These are phyloP conservation scores for Carex kokanica DNA, from an alignment of 176 grass and related monocot genomes.

Conservation along the genomic window DNA sequence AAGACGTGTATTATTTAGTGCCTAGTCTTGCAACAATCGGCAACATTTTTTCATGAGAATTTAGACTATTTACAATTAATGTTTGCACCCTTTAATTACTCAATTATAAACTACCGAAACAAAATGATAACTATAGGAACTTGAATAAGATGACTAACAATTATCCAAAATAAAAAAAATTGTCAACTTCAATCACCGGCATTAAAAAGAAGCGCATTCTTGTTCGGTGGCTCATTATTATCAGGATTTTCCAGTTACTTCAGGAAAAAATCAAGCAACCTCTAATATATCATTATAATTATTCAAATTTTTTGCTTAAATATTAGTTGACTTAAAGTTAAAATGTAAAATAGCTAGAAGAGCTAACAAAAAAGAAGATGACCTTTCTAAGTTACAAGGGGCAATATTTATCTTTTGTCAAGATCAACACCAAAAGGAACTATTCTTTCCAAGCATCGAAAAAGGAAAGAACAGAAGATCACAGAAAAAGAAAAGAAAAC, in stretches of 20 bases:
- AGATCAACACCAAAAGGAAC: not conserved
- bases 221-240: not conserved
- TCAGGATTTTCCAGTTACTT: not conserved
- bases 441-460: not conserved
- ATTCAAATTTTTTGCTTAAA: not conserved
- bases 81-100: not conserved
- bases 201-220: not conserved
- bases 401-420: not conserved
- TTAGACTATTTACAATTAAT: not conserved
- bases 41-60: not conserved
- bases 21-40: not conserved
- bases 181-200: not conserved
- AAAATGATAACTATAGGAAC: not conserved
- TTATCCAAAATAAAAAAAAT: not conserved
- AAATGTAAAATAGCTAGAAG: not conserved
- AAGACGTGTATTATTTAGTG: not conserved
- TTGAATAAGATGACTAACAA: not conserved
- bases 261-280: not conserved
- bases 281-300: not conserved
- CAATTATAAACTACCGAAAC: not conserved
- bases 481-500: constrained; percentile 29
- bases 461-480: not conserved
- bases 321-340: not conserved
- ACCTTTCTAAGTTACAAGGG: constrained; percentile 3
- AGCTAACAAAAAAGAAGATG: not conserved